Evolutionary conservation across 2,329 filamentous ascomycete genomes (phyloP).

Genomic region (Karstenula rhodostoma): DNA sequence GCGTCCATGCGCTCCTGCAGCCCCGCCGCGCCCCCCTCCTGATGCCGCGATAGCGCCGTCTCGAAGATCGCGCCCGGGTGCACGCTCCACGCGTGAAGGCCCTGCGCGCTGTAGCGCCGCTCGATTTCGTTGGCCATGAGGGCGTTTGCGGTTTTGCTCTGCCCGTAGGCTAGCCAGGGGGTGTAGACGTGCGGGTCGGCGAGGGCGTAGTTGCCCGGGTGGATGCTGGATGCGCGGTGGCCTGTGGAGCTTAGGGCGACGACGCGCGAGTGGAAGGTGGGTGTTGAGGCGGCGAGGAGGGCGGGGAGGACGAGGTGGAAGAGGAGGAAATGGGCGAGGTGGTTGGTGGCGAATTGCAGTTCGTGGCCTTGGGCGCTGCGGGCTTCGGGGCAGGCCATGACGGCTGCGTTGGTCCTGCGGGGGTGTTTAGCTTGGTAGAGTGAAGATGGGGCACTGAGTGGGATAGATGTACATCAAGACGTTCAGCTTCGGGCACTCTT

Average conservation of each 20-base stretch:
- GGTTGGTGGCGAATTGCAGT: slow-evolving; percentile 52
- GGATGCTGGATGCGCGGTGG: slow-evolving; percentile 48
- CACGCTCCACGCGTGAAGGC: slow-evolving; percentile 55
- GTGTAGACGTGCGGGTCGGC: slow-evolving; percentile 48
- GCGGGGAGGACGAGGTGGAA: slow-evolving; percentile 57
- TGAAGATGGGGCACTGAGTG: too few species aligned
- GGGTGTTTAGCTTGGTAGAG: too few species aligned
- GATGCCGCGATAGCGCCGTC: not conserved
- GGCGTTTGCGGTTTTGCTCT: slow-evolving; percentile 62
- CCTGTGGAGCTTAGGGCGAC: slow-evolving; percentile 54
- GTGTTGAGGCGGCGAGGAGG: slow-evolving; percentile 51
- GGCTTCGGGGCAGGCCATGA: slow-evolving; percentile 37
- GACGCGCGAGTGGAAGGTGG: slow-evolving; percentile 54
- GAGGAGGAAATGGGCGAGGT: slow-evolving; percentile 52
- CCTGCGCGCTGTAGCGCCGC: slow-evolving; percentile 54
- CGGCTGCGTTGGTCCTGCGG: slow-evolving; percentile 31
- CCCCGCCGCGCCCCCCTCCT: not conserved
- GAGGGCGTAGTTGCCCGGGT: slow-evolving; percentile 53
- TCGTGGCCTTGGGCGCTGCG: slow-evolving; percentile 39
- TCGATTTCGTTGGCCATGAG: slow-evolving; percentile 62
- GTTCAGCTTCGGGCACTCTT: slow-evolving; percentile 17
- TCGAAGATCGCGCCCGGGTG: slow-evolving; percentile 57
- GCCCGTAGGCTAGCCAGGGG: slow-evolving; percentile 54
- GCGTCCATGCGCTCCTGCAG: not conserved
- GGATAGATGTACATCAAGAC: slow-evolving; percentile 24